A percentile compares a stretch with the other conserved stretches of the same genome.
Conservation (phyloP, 108 stramenopile species). For the Fragilariopsis cylindrus region DNA sequence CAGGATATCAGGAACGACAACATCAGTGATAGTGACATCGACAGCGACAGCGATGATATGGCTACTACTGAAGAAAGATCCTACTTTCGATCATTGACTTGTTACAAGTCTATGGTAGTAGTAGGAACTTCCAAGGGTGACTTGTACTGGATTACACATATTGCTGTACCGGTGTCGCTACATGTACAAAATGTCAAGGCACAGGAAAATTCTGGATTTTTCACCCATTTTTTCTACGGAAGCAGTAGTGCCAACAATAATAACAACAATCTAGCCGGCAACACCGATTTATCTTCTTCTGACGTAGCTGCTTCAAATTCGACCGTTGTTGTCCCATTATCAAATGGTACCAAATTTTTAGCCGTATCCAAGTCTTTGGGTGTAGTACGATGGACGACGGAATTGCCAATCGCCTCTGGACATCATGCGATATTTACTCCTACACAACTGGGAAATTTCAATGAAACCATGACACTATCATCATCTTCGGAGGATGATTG, state of each 20-base stretch:
- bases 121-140: conserved; percentile 28
- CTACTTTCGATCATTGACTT: conserved; percentile 1
- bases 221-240: conserved; percentile 22
- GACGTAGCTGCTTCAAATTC: background rate
- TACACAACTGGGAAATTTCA: conserved; percentile 1
- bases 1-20: background rate
- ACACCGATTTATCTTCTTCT: background rate
- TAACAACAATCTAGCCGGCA: background rate
- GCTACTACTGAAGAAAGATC: background rate
- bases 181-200: conserved; percentile 32
- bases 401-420: conserved; percentile 8
- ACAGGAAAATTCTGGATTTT: conserved; percentile 21
- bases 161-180: conserved; percentile 30
- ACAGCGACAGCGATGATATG: no score
- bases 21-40: background rate
- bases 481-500: background rate
- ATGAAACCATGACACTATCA: background rate
- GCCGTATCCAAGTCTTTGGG: conserved; percentile 8
- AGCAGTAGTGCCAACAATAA: background rate
- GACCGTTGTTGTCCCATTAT: conserved; percentile 15
- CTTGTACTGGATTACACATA: conserved; percentile 35
- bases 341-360: conserved; percentile 15
- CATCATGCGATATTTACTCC: conserved; percentile 28
- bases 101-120: conserved; percentile 19
- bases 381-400: conserved; percentile 26